Percentiles rank a stretch among this genome's conserved stretches.
Conservation (phyloP, 768 basidiomycete genomes). For the Boletus patriciae region DNA sequence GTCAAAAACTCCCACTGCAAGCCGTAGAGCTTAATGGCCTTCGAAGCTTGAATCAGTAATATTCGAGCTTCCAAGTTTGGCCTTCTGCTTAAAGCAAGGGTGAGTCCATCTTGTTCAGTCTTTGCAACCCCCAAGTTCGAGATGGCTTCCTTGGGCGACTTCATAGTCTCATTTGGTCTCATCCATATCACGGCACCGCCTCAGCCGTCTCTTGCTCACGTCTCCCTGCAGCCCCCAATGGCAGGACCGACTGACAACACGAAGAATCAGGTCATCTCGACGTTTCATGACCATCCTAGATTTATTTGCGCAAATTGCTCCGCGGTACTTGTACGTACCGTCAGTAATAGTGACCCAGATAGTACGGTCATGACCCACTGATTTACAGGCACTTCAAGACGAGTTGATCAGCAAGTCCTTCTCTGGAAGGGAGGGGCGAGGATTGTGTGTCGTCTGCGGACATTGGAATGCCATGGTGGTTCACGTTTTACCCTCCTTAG, state of each 20-base stretch:
- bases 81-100: neutral
- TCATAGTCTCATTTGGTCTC: constrained; percentile 19
- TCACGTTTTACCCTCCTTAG: constrained; percentile 36
- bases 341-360: neutral
- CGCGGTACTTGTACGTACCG: constrained; percentile 59
- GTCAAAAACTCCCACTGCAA: neutral
- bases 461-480: neutral
- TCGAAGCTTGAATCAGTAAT: neutral
- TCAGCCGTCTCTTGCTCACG: neutral
- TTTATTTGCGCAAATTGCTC: constrained; percentile 71
- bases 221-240: constrained; percentile 12
- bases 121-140: neutral
- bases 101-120: constrained; percentile 6
- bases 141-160: constrained; percentile 26
- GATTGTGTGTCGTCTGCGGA: constrained; percentile 55
- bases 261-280: constrained; percentile 55
- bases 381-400: constrained; percentile 68
- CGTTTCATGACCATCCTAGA: constrained; percentile 63
- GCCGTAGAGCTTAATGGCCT: neutral
- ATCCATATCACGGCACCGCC: neutral
- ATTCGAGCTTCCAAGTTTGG: neutral
- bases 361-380: neutral
- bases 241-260: constrained; percentile 41
- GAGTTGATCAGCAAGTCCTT: constrained; percentile 85
- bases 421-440: constrained; percentile 78